Evolutionary conservation across 345 rosid genomes (phyloP), one percentile per base, ranked within the genome.

Genomic region (Moringa oleifera): DNA sequence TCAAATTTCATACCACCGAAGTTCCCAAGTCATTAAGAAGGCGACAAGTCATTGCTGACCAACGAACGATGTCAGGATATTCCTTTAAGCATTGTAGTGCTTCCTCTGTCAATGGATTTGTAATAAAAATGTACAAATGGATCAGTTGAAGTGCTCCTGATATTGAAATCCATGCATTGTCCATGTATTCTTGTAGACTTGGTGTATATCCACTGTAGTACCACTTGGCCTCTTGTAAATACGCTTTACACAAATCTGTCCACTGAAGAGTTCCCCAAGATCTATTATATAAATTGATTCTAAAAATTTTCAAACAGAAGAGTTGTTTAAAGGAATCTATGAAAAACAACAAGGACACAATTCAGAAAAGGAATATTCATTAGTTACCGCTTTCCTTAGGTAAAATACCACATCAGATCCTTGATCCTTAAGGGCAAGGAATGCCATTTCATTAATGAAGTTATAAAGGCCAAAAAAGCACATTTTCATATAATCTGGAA

Each of bases 401-500:
- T 58, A 72, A 16, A 77, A 76, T 51, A 81, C 25, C 11, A 58
- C 55, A 49, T 76, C 28, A 21, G 70, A 8, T 45, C 62, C 83
- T 50, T 73, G 59, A 2, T 77, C 78, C 59, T 58, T 73, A 13
- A 79, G 79, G 53, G 41, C 18, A 12, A 68, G 23, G 13, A 57
- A 68, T 58, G 61, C 80, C 13, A 75, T 66, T 55, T 79, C 76
- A n/a, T 81, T 77, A 7, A 71, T 25, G 19, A 57, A 53, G 21
- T 75, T 75, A 58, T 63, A 21, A 6, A 83, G 62, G 18, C 68
- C 47, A 18, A 77, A 64, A 67, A 66, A 83, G 53, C 71, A 77
- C 5, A 71, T 37, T 59, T 76, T 79, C 83, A 79, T 74, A 23
- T 75, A 77, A 18, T 79, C n/a, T 15, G 85, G 85, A 71, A 84